phyloP scores from a whole-genome alignment of 352 stramenopile genomes.

The Phytophthora sp. region DNA sequence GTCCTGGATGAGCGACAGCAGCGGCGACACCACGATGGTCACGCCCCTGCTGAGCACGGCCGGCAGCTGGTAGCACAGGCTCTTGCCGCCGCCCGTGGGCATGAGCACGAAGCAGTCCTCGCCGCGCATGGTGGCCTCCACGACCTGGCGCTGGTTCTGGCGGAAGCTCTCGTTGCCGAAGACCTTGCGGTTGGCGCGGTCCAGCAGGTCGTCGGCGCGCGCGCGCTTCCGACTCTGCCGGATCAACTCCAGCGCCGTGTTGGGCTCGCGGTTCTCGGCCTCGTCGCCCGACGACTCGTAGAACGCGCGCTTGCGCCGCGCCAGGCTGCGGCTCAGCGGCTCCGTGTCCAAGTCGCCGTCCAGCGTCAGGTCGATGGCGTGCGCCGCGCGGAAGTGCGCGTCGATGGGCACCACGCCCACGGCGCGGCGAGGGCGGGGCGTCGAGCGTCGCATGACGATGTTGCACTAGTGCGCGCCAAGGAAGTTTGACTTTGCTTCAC shows the following conservation, averaged over 20 bases:
- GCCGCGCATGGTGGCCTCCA: constrained; percentile 90
- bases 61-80: constrained; percentile 92
- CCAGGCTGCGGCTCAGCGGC: not conserved
- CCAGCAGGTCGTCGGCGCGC: constrained; percentile 40
- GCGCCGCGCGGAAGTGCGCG: constrained; percentile 53
- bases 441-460: too few relatives aligned
- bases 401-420: constrained; percentile 55
- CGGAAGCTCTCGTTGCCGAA: constrained; percentile 88
- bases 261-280: constrained; percentile 50
- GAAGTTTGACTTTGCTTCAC: too few relatives aligned
- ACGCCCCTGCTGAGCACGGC: constrained; percentile 74
- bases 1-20: constrained; percentile 95
- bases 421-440: too few relatives aligned
- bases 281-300: constrained; percentile 69
- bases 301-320: constrained; percentile 32
- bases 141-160: constrained; percentile 91
- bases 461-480: too few relatives aligned
- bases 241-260: constrained; percentile 63
- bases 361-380: constrained; percentile 58
- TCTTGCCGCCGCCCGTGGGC: constrained; percentile 93
- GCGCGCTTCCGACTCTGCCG: constrained; percentile 25
- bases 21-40: constrained; percentile 93
- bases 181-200: constrained; percentile 62
- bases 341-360: constrained; percentile 11
- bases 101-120: constrained; percentile 96